A percentile compares a stretch with the other conserved stretches of the same genome.
phyloP scores from a whole-genome alignment of 2,329 filamentous ascomycete species.

The Hypoxylon sp. region DNA sequence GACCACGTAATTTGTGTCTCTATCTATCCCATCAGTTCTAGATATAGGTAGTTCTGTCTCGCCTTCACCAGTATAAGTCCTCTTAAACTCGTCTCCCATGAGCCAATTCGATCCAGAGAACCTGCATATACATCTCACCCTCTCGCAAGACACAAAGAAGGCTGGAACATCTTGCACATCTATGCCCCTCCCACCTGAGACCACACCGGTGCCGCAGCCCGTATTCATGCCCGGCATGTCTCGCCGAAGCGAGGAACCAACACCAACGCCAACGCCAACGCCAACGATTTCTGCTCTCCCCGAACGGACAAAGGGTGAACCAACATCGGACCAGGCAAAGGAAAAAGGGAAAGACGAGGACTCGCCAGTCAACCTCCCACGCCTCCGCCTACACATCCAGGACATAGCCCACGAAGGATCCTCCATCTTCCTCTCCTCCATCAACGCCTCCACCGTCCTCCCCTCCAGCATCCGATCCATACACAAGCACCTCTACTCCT shows the following conservation, averaged over 20 bases:
- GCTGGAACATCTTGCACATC: conserved; percentile 20
- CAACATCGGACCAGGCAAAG: neutral
- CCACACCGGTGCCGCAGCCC: conserved; percentile 54
- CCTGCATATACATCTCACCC: conserved; percentile 34
- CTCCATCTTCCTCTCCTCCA: conserved; percentile 74
- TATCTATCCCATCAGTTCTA: neutral
- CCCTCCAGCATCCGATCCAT: conserved; percentile 76
- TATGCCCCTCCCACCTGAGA: conserved; percentile 54
- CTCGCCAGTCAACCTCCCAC: conserved; percentile 63
- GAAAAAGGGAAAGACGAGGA: conserved; percentile 3
- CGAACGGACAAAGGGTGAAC: conserved; percentile 20
- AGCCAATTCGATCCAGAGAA: conserved; percentile 17
- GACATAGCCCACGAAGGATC: conserved; percentile 74
- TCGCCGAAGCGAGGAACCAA: conserved; percentile 40
- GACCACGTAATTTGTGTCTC: neutral
- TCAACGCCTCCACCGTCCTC: conserved; percentile 75
- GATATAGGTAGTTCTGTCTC: neutral
- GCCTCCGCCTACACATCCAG: conserved; percentile 72
- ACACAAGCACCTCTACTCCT: conserved; percentile 77
- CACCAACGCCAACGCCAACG: conserved; percentile 36
- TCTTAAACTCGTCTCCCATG: conserved; percentile 22
- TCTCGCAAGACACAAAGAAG: conserved; percentile 13
- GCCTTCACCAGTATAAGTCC: neutral
- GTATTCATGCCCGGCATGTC: conserved; percentile 56
- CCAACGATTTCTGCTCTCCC: conserved; percentile 45